A percentile compares a stretch with the other conserved stretches of the same genome.
Evolutionary conservation across 192 early-diverging fungal species (phyloP).

Genomic region (Coemansia sp.): DNA sequence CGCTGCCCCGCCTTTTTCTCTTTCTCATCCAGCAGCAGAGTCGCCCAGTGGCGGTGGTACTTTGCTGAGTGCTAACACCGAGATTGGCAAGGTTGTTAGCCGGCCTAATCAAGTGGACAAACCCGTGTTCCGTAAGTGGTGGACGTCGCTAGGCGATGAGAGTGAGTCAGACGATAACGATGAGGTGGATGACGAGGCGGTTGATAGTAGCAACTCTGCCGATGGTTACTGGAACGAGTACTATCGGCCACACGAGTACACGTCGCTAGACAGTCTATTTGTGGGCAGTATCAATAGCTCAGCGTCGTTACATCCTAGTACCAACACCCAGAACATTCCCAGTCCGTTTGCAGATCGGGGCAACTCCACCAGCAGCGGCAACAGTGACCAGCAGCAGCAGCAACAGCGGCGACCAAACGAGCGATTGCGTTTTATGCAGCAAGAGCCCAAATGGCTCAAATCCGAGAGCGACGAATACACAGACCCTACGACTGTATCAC

Average conservation of each 20-base stretch:
- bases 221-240: constrained; percentile 84
- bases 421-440: constrained; percentile 21
- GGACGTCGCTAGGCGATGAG: constrained; percentile 35
- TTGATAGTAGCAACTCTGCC: constrained; percentile 28
- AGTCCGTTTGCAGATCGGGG: constrained; percentile 46
- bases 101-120: constrained; percentile 45
- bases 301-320: constrained; percentile 30
- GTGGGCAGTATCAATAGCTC: constrained; percentile 88
- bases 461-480: constrained; percentile 32
- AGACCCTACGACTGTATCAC: constrained; percentile 33
- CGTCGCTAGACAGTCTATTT: constrained; percentile 77
- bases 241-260: constrained; percentile 78
- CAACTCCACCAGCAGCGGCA: neutral
- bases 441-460: constrained; percentile 52
- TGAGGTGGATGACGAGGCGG: constrained; percentile 4
- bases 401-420: neutral
- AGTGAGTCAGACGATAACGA: neutral
- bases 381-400: neutral
- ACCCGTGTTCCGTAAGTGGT: constrained; percentile 42
- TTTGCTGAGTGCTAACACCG: neutral
- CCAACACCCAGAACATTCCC: constrained; percentile 26
- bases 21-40: neutral
- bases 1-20: neutral
- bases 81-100: constrained; percentile 7
- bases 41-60: neutral